phyloP scores from a whole-genome alignment of 768 basidiomycete genomes.

The Termitomyces sp. region DNA sequence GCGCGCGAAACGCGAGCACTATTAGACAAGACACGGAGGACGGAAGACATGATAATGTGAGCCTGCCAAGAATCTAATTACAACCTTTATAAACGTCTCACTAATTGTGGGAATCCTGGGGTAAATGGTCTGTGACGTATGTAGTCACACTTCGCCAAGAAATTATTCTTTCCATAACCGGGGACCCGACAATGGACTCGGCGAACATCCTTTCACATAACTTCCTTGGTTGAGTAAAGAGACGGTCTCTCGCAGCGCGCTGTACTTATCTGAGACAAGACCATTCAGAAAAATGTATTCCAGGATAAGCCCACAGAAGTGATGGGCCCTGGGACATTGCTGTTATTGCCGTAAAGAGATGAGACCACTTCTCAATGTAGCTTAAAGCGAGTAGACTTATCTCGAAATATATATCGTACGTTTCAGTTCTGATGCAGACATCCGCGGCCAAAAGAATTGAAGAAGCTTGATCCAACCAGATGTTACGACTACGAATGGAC shows the following conservation, averaged over 20 bases:
- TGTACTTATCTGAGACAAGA: neutral
- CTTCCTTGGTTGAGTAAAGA: neutral
- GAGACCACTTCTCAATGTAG: neutral
- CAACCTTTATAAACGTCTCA: conserved; percentile 10
- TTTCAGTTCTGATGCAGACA: neutral
- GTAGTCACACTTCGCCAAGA: too few species aligned
- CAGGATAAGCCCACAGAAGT: neutral
- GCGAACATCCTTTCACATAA: too few species aligned
- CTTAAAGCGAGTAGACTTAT: neutral
- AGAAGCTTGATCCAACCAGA: neutral
- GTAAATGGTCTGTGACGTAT: conserved; percentile 11
- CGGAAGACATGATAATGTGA: conserved; percentile 22
- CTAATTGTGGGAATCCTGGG: conserved; percentile 24
- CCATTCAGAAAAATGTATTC: neutral
- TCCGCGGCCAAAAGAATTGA: neutral
- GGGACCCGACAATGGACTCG: too few species aligned
- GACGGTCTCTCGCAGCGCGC: neutral
- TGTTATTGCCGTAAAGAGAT: neutral
- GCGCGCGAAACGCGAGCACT: conserved; percentile 15
- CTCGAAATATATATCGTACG: too few species aligned
- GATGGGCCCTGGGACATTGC: neutral
- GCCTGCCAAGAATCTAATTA: neutral
- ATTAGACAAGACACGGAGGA: conserved; percentile 21
- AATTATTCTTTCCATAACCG: too few species aligned
- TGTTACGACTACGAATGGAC: neutral